Base-by-base conservation (phyloP, 1,284 basidiomycete genomes). In the Bondarzewia mesenterica region DNA sequence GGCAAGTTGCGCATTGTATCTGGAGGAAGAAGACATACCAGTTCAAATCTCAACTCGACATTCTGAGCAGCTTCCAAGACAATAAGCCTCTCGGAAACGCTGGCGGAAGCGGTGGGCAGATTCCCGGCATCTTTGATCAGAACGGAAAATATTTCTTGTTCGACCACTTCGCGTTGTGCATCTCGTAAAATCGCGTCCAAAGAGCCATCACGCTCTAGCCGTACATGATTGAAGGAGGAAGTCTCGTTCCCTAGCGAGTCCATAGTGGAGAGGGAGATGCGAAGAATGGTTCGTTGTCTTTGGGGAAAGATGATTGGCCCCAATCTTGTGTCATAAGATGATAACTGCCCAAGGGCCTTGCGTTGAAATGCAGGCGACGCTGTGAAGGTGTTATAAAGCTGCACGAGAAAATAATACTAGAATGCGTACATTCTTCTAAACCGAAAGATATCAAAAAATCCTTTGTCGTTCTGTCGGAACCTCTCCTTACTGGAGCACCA, bases 371-470 rank as follows among this genome's bases (percentile, higher is more conserved):
- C 53, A 2, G 74, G 61, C 23, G 80, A 74, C 21, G 87, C 87
- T 89, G 26, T 38, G 23, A 55, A 32, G 25, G 2, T n/a, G 51
- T 40, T 41, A 23, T 29, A 36, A 20, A 49, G 40, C 44, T 39
- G 54, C 49, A 50, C n/a, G 20, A 39, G 42, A 46, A 40, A 14
- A 18, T 32, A 20, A 32, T 10, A 5, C 7, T 7, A 25, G 39
- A 38, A 22, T 40, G 55, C 57, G 25, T 53, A 89, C 88, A 85
- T 69, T 86, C 82, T 65, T 89, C 87, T 5, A 90, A 64, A 8
- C 85, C 85, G 56, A 80, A 89, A 1, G 83, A 82, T 47, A 90
- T 72, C 35, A 86, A 63, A 57, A 90, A 88, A 57, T 90, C 88
- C 54, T 81, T 87, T 0, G 83, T 77, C 2, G 87, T 82, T 63